Evolutionary conservation across 345 rosid species (phyloP).

Genomic region (Eucalyptus polybractea): DNA sequence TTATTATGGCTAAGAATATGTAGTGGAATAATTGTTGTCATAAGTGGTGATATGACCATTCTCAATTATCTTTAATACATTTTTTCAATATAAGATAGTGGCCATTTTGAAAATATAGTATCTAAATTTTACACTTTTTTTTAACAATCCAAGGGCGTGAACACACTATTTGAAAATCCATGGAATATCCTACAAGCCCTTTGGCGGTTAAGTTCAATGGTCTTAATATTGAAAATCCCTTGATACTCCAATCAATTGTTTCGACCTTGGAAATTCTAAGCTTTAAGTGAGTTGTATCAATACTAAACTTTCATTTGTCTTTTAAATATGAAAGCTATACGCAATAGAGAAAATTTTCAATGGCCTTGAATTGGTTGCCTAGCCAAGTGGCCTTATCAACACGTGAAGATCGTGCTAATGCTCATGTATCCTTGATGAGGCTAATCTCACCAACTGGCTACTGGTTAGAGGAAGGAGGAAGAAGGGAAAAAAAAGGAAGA

Average conservation of each 20-base stretch:
- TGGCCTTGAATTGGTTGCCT: background rate
- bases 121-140: background rate
- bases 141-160: background rate
- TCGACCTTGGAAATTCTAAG: background rate
- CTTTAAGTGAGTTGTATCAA: background rate
- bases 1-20: background rate
- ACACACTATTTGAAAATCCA: background rate
- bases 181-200: background rate
- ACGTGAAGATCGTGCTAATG: background rate
- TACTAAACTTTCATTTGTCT: background rate
- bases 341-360: background rate
- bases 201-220: background rate
- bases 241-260: background rate
- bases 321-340: background rate
- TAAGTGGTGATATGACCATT: accelerated
- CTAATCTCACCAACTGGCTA: accelerated
- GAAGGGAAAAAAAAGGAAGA: too few species aligned
- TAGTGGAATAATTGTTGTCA: background rate
- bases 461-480: too few species aligned
- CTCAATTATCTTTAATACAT: background rate
- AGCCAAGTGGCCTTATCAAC: accelerated
- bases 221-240: background rate
- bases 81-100: background rate
- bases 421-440: background rate
- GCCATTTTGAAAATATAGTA: background rate